phyloP scores from a whole-genome alignment of 371 early-diverging fungal genomes.

The Capillidium rhysosporum region DNA sequence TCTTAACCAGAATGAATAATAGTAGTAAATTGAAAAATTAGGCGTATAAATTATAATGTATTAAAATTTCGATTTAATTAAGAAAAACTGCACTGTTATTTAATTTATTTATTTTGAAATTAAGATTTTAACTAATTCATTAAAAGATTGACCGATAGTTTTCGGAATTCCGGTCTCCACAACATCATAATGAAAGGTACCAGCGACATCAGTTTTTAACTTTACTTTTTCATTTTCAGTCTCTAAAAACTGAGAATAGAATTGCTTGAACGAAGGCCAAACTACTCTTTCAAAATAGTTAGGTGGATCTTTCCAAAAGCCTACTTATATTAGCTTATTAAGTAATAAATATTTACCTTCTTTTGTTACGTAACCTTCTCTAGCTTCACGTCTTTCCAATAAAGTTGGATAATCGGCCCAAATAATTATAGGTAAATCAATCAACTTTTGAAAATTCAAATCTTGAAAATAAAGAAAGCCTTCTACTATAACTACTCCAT shows the following conservation, averaged over 20 bases:
- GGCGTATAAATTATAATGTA: too few species aligned
- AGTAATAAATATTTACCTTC: constrained; percentile 28
- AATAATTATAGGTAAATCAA: constrained; percentile 42
- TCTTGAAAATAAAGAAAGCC: constrained; percentile 56
- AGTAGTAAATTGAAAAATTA: too few species aligned
- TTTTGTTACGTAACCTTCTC: constrained; percentile 49
- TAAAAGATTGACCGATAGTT: too few species aligned
- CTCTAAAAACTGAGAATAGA: neutral
- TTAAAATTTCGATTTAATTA: too few species aligned
- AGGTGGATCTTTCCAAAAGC: constrained; percentile 68
- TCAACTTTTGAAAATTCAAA: constrained; percentile 15
- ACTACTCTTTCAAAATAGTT: constrained; percentile 64
- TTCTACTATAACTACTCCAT: constrained; percentile 43
- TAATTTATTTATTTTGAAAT: too few species aligned
- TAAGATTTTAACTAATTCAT: too few species aligned
- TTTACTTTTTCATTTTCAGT: too few species aligned
- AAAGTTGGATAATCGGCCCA: constrained; percentile 34
- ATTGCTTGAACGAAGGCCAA: constrained; percentile 29
- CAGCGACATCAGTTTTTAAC: too few species aligned
- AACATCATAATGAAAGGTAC: too few species aligned
- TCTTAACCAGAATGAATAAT: too few species aligned
- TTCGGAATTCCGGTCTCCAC: too few species aligned
- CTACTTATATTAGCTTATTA: constrained; percentile 10
- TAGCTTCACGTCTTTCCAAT: constrained; percentile 35
- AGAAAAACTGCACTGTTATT: too few species aligned